phyloP scores from a whole-genome alignment of 768 basidiomycete species.

The Pleurotus djamor region DNA sequence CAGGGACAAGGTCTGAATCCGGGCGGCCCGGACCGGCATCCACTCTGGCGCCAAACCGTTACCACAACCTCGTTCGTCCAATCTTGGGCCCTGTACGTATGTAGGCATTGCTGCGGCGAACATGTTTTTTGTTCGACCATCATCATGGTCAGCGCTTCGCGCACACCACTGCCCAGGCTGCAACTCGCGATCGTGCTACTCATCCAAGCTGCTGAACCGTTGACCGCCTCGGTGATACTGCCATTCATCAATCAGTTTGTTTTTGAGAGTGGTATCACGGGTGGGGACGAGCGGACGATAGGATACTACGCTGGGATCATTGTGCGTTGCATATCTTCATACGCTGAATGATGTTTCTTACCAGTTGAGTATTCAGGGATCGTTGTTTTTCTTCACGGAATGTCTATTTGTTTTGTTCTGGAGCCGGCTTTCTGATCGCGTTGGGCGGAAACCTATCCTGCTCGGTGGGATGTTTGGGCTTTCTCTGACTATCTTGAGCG shows the following conservation, averaged over 20 bases:
- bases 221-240: slow-evolving; percentile 35
- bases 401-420: slow-evolving; percentile 47
- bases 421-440: slow-evolving; percentile 46
- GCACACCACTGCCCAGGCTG: slow-evolving; percentile 27
- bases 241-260: slow-evolving; percentile 38
- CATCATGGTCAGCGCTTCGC: background rate
- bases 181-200: slow-evolving; percentile 28
- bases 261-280: slow-evolving; percentile 29
- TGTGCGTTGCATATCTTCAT: slow-evolving; percentile 14
- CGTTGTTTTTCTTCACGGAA: slow-evolving; percentile 48
- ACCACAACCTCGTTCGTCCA: no score
- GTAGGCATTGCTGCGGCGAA: no score
- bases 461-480: slow-evolving; percentile 43
- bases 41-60: no score
- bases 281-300: slow-evolving; percentile 32
- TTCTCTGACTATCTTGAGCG: slow-evolving; percentile 41
- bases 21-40: no score
- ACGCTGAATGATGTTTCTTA: background rate
- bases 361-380: slow-evolving; percentile 34
- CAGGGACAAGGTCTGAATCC: no score
- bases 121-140: no score
- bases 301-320: slow-evolving; percentile 41
- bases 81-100: no score
- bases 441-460: slow-evolving; percentile 50
- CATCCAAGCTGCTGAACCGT: slow-evolving; percentile 31